A percentile compares a stretch with the other conserved stretches of the same genome.
Conservation (phyloP, 2,329 filamentous ascomycete species). For the Trichoderma sp. region DNA sequence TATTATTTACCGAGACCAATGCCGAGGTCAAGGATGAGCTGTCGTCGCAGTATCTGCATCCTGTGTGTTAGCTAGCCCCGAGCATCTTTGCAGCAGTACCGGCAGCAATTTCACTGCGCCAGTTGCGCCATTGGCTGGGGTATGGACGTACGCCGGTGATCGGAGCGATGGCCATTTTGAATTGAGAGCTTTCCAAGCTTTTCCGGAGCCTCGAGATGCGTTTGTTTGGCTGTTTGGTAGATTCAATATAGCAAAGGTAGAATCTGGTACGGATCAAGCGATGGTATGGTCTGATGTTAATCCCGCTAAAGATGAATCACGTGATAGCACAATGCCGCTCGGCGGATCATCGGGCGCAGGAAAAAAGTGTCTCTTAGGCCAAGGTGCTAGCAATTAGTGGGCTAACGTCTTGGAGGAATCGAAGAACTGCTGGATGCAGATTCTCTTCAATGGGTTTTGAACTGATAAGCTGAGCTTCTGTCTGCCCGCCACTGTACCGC, state of each 20-base stretch:
- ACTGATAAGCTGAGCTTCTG: not conserved
- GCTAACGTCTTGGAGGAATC: not conserved
- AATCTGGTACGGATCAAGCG: constrained; percentile 23
- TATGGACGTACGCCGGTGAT: constrained; percentile 61
- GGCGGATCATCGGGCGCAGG: constrained; percentile 30
- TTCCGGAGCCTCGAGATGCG: constrained; percentile 33
- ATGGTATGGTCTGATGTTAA: constrained; percentile 43
- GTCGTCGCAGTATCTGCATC: constrained; percentile 62
- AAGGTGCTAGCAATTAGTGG: not conserved
- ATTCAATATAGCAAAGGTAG: constrained; percentile 18
- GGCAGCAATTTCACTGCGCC: constrained; percentile 35
- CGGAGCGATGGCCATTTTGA: constrained; percentile 59
- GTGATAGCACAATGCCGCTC: constrained; percentile 29
- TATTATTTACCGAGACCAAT: constrained; percentile 58
- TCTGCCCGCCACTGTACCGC: constrained; percentile 29
- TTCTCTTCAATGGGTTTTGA: constrained; percentile 16
- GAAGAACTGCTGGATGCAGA: constrained; percentile 11
- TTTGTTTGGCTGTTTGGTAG: constrained; percentile 34
- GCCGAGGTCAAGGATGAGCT: constrained; percentile 59
- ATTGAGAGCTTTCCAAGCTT: constrained; percentile 33
- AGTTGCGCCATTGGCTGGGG: constrained; percentile 39
- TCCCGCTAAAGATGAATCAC: constrained; percentile 39
- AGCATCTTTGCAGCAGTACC: constrained; percentile 37
- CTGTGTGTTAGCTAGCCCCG: constrained; percentile 21
- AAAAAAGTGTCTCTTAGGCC: constrained; percentile 13